Evolutionary conservation across 2,329 filamentous ascomycete genomes (phyloP).

Genomic region (Apiospora malaysiana): DNA sequence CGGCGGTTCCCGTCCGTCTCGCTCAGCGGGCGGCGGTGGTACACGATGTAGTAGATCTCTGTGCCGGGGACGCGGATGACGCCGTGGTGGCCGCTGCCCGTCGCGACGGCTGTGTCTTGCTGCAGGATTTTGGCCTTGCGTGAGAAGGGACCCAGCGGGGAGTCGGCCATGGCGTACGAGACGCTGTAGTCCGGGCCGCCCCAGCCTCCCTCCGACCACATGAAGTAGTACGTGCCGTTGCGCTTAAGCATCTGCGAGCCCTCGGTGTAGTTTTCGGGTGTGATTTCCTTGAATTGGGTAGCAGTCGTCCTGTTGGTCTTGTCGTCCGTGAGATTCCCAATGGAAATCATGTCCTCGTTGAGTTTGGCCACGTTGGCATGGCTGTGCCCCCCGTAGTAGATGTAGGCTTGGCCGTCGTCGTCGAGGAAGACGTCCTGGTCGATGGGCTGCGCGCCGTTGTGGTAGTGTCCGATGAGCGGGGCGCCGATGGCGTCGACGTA

Average conservation of each 20-base stretch:
- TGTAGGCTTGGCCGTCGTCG: slow-evolving; percentile 46
- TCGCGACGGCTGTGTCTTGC: slow-evolving; percentile 41
- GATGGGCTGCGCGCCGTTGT: slow-evolving; percentile 55
- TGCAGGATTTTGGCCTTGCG: slow-evolving; percentile 45
- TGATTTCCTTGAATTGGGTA: slow-evolving; percentile 49
- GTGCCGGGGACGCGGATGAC: slow-evolving; percentile 45
- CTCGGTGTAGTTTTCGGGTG: slow-evolving; percentile 51
- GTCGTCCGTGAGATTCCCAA: slow-evolving; percentile 46
- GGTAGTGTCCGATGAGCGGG: slow-evolving; percentile 49
- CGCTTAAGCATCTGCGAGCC: slow-evolving; percentile 51
- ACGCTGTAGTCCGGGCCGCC: slow-evolving; percentile 52
- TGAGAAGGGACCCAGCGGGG: slow-evolving; percentile 49
- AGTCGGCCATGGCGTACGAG: slow-evolving; percentile 48
- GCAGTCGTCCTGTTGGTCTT: slow-evolving; percentile 31
- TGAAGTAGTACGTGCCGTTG: slow-evolving; percentile 48
- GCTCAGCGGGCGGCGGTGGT: slow-evolving; percentile 52
- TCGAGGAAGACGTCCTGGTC: slow-evolving; percentile 52
- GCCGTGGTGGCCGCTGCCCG: slow-evolving; percentile 48
- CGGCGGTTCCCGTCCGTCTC: slow-evolving; percentile 53
- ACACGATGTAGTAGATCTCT: slow-evolving; percentile 51
- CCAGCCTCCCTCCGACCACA: slow-evolving; percentile 54
- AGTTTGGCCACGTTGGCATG: slow-evolving; percentile 50
- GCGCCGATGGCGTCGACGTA: slow-evolving; percentile 48
- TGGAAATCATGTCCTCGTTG: slow-evolving; percentile 49
- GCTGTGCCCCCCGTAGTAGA: slow-evolving; percentile 51